Evolutionary conservation across 192 early-diverging fungal species (phyloP).

Genomic region (Obelidium mucronatum): DNA sequence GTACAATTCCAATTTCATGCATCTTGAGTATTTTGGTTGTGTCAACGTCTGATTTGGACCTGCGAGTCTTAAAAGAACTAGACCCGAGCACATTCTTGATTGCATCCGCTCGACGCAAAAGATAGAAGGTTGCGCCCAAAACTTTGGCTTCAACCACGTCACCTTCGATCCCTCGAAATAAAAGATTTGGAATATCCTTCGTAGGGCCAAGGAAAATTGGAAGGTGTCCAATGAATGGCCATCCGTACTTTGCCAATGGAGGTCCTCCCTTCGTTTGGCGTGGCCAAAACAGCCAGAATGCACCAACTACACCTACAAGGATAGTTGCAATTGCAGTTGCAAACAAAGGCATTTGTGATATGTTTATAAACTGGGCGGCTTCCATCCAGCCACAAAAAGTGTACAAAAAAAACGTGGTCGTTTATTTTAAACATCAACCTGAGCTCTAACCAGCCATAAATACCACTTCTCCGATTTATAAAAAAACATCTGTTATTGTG

Average conservation of each 20-base stretch:
- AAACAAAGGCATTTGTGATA: too few species aligned
- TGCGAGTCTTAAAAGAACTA: neutral
- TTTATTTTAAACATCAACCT: too few species aligned
- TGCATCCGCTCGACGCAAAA: neutral
- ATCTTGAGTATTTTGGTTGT: neutral
- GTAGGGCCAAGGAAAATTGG: neutral
- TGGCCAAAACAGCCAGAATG: neutral
- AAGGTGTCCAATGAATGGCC: neutral
- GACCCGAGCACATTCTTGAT: neutral
- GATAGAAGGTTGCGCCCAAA: neutral
- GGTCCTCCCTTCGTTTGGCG: neutral
- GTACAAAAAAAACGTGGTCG: too few species aligned
- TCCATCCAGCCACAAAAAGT: too few species aligned
- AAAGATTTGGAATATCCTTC: neutral
- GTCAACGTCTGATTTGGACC: neutral
- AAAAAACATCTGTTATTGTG: too few species aligned
- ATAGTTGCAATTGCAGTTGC: too few species aligned
- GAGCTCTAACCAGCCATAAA: too few species aligned
- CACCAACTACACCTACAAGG: too few species aligned
- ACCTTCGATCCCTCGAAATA: slow-evolving; percentile 4
- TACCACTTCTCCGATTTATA: too few species aligned
- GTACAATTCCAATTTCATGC: neutral
- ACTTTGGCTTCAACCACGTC: neutral
- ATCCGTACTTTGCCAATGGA: neutral
- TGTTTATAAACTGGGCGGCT: too few species aligned